phyloP scores from a whole-genome alignment of 2,329 filamentous ascomycete genomes.

The Ascochyta clinopodiicola region DNA sequence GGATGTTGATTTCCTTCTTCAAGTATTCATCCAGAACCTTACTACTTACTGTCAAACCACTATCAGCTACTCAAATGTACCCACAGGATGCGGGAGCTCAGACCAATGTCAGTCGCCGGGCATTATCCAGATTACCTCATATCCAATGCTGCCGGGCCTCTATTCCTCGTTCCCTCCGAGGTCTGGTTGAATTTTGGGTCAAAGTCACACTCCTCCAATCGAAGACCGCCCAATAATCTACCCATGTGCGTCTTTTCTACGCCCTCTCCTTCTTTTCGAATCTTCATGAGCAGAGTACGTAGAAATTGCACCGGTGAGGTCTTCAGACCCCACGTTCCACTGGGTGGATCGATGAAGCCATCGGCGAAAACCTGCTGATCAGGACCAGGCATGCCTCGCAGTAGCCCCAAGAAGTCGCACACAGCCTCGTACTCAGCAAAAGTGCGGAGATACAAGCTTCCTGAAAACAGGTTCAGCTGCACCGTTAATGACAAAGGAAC shows the following conservation, averaged over 20 bases:
- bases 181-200: neutral
- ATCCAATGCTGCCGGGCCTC: neutral
- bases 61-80: neutral
- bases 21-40: neutral
- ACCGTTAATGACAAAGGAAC: constrained; percentile 44
- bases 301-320: constrained; percentile 53
- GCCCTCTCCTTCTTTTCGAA: constrained; percentile 44
- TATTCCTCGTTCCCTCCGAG: too few relatives aligned
- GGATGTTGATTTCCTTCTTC: too few relatives aligned
- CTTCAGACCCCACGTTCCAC: constrained; percentile 41
- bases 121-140: neutral
- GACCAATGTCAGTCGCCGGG: neutral
- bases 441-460: constrained; percentile 67
- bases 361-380: constrained; percentile 40
- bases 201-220: constrained; percentile 46
- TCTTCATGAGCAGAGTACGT: constrained; percentile 41
- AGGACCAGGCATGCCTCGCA: constrained; percentile 29
- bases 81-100: neutral
- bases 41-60: neutral
- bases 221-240: constrained; percentile 43
- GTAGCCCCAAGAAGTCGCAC: constrained; percentile 62
- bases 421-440: constrained; percentile 61
- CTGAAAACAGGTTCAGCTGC: constrained; percentile 70
- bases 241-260: constrained; percentile 57
- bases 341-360: constrained; percentile 45